These are phyloP conservation scores for Musa itinerans DNA, from an alignment of 176 grass and related monocot genomes.

Conservation along the genomic window DNA sequence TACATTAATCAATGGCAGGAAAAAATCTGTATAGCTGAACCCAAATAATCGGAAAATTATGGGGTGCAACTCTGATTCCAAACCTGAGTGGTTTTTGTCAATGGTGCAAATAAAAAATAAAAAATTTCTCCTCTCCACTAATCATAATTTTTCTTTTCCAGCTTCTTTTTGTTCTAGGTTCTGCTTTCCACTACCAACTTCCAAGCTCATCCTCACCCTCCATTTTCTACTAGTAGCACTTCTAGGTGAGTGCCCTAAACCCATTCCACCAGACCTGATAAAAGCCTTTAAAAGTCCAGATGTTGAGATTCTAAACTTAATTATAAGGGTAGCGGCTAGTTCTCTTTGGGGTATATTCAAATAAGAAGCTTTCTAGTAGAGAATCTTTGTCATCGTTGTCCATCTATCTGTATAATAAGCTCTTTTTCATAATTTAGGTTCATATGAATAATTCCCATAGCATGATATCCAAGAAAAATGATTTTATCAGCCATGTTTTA, in stretches of 20 bases:
- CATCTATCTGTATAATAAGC: not conserved
- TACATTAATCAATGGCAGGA: too few species aligned
- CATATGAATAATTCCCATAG: not conserved
- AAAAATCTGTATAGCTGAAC: too few species aligned
- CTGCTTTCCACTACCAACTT: not conserved
- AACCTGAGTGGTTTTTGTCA: too few species aligned
- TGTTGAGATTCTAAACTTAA: not conserved
- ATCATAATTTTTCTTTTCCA: not conserved
- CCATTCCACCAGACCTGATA: not conserved
- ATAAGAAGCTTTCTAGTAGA: not conserved
- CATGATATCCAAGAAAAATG: not conserved
- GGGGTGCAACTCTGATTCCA: too few species aligned
- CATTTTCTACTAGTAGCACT: not conserved
- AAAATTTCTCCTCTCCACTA: too few species aligned
- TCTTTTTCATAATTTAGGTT: not conserved
- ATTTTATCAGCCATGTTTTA: not conserved
- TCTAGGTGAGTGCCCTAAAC: not conserved
- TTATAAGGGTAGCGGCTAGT: not conserved
- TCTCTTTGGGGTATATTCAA: not conserved
- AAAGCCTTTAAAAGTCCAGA: not conserved
- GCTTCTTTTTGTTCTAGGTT: not conserved
- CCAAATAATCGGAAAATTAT: too few species aligned
- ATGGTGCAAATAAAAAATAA: too few species aligned
- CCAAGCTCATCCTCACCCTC: not conserved
- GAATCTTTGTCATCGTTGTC: not conserved